Base-by-base conservation (phyloP, 2,329 filamentous ascomycete species). In the Emmonsiellopsis sp. region DNA sequence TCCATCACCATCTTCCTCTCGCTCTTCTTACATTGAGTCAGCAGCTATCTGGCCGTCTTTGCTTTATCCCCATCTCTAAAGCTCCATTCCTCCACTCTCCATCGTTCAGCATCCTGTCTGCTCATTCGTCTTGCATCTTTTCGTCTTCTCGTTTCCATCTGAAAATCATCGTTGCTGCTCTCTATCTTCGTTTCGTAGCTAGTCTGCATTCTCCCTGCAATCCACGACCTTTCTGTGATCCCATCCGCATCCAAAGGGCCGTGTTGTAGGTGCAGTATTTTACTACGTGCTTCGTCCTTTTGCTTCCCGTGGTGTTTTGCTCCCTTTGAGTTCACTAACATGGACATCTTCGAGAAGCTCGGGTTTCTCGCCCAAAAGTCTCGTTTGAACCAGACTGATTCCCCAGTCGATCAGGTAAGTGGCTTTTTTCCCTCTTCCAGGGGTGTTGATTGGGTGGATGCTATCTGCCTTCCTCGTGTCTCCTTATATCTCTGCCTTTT, bases 31-130 rank as follows among this genome's bases (percentile, higher is more conserved):
- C 20, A 26, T 26, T 26, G 20, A 26, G 20, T 26, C 20, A 26
- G 20, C 20, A 26, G 3, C 20, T 26, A 26, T 26, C 20, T 26
- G 61, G 69, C 68, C 74, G 76, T 76, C 74, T 81, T 80, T 79
- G 70, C 73, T 76, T 79, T 80, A 75, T 76, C 79, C 70, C 55
- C 57, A 56, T 54, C 55, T 38, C 51, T 51, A 55, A 50, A 55
- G 57, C 58, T 57, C 54, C 50, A 58, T 57, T 53, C 55, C 51
- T 55, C 54, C 49, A 51, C 15, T 13, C 42, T 35, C 41, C 30
- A 34, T 44, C 41, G 11, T 51, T 65, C 63, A 60, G 42, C 46
- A 52, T 31, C 38, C 41, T 35, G 11, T 26, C 30, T 52, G 7
- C 40, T 51, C 40, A 30, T 40, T n/a, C 34, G n/a, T 35, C 10